Base-by-base conservation (phyloP, 441 rosid species). In the Euphorbia schlechtendalii region DNA sequence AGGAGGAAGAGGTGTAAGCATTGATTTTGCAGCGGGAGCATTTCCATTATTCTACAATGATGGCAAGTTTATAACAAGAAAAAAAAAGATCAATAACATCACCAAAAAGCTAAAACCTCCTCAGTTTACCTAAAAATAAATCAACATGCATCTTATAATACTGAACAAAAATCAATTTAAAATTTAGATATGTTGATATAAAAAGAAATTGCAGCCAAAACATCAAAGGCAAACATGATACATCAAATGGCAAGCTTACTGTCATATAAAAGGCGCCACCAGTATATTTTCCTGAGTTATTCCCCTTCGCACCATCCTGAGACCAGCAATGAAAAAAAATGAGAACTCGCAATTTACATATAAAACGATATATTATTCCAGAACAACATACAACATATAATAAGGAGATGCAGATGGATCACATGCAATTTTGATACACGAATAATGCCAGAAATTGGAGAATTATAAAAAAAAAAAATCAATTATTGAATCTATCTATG, bases 1-100 rank as follows among this genome's bases (percentile, higher is more conserved):
- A 20, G 84, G 94, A 74, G 99, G 98, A 79, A 95, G 97, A 12
- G 99, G 98, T 38, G 98, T 80, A 70, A 91, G 90, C 81, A 73
- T 83, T 45, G 96, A 83, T 81, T 69, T 90, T 87, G 7, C 92
- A 59, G 96, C 77, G 49, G 90, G 89, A 61, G 81, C 93, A 68
- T 75, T 83, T 79, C 80, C 84, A 38, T 83, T 86, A 75, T 83
- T 87, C 99, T 95, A 66, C 56, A 79, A 73, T 78, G 63, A 66
- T 40, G 51, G 27, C 49, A 74, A 58, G 51, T 32, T 64, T 30
- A 62, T 64, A 68, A 68, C 67, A 22, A 69, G 61, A 52, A 69
- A 65, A 20, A 40, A 54, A 25, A 56, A 34, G 28, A 18, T 40
- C 17, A 34, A 32, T 9, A 40, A 0, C 28, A 45, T 6, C 17